Conservation (phyloP, 2,329 filamentous ascomycete species). For the Emergomyces orientalis region DNA sequence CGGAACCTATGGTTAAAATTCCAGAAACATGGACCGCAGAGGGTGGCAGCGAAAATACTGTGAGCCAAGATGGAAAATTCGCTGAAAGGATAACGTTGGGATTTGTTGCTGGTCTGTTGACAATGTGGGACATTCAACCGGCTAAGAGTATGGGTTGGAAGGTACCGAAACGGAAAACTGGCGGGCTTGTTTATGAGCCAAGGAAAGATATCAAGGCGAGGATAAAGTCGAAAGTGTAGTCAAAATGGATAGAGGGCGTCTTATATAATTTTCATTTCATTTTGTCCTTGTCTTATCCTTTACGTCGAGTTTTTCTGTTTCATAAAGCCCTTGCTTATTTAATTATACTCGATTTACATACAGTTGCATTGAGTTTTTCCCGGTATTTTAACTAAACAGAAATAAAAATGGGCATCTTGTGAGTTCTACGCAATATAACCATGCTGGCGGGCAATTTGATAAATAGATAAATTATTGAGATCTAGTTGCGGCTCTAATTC, state of each 20-base stretch:
- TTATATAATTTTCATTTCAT: not conserved
- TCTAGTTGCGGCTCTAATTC: too few relatives aligned
- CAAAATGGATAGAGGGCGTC: not conserved
- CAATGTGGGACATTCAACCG: constrained; percentile 49
- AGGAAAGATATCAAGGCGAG: constrained; percentile 46
- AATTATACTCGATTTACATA: not conserved
- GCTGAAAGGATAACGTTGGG: constrained; percentile 43
- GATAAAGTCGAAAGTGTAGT: constrained; percentile 37
- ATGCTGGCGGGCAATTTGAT: too few relatives aligned
- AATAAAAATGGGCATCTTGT: too few relatives aligned
- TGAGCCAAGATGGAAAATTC: constrained; percentile 39
- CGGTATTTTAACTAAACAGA: too few relatives aligned
- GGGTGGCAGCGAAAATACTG: constrained; percentile 39
- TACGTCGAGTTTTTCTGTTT: not conserved
- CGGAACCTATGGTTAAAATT: constrained; percentile 27
- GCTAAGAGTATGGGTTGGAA: constrained; percentile 38
- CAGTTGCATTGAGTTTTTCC: not conserved
- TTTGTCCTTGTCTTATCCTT: not conserved
- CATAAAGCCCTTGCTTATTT: not conserved
- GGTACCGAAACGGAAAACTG: constrained; percentile 43
- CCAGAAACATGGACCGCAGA: constrained; percentile 34
- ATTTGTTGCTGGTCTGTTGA: constrained; percentile 44
- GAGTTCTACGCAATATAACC: too few relatives aligned
- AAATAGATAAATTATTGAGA: too few relatives aligned
- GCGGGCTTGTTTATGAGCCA: constrained; percentile 44